These are phyloP conservation scores for Colletotrichum tropicale DNA, from an alignment of 2,329 filamentous ascomycete genomes.

Conservation along the genomic window DNA sequence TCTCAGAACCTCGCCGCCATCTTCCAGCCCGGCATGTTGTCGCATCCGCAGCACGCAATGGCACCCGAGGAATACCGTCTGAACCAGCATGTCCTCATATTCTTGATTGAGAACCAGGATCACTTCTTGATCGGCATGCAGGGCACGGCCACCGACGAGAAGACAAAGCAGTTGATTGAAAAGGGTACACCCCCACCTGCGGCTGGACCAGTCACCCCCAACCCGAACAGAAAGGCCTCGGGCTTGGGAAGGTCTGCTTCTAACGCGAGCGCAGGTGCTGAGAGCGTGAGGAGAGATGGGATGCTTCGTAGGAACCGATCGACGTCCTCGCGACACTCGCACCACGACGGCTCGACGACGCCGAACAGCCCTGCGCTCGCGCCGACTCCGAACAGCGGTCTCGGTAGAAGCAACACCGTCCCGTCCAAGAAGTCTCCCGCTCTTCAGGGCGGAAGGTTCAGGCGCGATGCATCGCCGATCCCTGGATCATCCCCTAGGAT, in stretches of 20 bases:
- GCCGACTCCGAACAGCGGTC: conserved; percentile 58
- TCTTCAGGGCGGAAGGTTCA: conserved; percentile 69
- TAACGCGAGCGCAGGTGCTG: conserved; percentile 85
- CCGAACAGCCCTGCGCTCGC: conserved; percentile 67
- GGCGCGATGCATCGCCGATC: conserved; percentile 28
- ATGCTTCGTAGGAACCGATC: conserved; percentile 87
- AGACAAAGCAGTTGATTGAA: conserved; percentile 66
- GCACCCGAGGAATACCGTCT: conserved; percentile 90
- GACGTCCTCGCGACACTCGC: conserved; percentile 86
- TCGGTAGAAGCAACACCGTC: conserved; percentile 82
- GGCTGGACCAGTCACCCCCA: conserved; percentile 52
- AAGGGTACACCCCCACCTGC: conserved; percentile 67
- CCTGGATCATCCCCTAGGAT: conserved; percentile 39
- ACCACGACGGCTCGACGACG: conserved; percentile 73
- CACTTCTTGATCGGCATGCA: conserved; percentile 99
- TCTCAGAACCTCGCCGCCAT: conserved; percentile 94
- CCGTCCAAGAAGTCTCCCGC: conserved; percentile 88
- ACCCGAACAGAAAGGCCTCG: conserved; percentile 53
- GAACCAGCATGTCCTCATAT: conserved; percentile 96
- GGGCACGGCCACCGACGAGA: conserved; percentile 95
- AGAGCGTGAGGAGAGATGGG: conserved; percentile 83
- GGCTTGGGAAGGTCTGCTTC: conserved; percentile 79
- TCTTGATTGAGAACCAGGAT: conserved; percentile 97
- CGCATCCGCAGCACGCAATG: conserved; percentile 95
- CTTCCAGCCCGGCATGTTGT: conserved; percentile 95